phyloP scores from a whole-genome alignment of 257 asterid genomes.

The Perilla frutescens region DNA sequence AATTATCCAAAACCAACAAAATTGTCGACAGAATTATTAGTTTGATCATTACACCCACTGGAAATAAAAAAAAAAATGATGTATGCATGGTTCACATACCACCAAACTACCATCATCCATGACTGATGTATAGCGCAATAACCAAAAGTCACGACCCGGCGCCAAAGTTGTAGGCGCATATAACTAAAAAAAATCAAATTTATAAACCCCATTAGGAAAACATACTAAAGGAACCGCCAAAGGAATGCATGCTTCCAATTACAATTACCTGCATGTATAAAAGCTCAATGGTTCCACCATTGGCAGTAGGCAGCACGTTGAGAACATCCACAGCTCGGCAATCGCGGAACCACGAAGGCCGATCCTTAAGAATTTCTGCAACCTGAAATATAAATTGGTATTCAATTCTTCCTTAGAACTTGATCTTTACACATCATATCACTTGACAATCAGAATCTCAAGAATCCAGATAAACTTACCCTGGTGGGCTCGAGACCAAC shows the following conservation, averaged over 20 bases:
- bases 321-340: conserved; percentile 88
- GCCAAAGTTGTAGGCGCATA: conserved; percentile 94
- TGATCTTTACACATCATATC: neutral
- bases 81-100: conserved; percentile 52
- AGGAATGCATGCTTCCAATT: neutral
- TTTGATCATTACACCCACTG: neutral
- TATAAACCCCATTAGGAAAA: conserved; percentile 6
- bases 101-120: conserved; percentile 95
- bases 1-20: conserved; percentile 22
- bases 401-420: conserved; percentile 3
- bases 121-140: conserved; percentile 79
- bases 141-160: conserved; percentile 94
- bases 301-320: conserved; percentile 89
- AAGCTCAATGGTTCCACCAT: conserved; percentile 95
- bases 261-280: conserved; percentile 79
- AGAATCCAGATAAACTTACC: conserved; percentile 47
- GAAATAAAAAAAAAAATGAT: neutral
- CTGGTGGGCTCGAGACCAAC: conserved; percentile 95
- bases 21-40: neutral
- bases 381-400: conserved; percentile 55
- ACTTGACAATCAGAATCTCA: neutral
- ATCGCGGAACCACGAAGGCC: conserved; percentile 89
- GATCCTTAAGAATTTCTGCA: conserved; percentile 93
- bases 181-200: conserved; percentile 49
- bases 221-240: neutral